These are phyloP conservation scores for Fusarium sp. DNA, from an alignment of 2,329 filamentous ascomycete genomes.

Conservation along the genomic window DNA sequence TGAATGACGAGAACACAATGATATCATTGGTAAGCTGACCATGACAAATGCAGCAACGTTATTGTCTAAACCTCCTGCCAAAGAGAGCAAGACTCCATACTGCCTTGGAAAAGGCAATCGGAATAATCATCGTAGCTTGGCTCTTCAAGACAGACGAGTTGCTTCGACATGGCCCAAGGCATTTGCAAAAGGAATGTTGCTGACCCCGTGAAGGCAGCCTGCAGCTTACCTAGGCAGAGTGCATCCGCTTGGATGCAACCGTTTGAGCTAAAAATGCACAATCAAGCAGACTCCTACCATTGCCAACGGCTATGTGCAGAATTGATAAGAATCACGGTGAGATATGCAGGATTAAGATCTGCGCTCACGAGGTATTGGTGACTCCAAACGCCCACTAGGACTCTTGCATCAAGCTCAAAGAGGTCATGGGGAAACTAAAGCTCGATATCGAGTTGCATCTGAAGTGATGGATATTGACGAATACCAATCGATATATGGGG, in stretches of 20 bases:
- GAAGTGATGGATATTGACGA: conserved; percentile 1
- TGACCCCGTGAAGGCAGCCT: conserved; percentile 4
- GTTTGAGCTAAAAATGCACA: not conserved
- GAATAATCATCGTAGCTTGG: not conserved
- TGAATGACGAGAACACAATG: not conserved
- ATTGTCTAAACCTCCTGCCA: not conserved
- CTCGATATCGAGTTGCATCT: conserved; percentile 16
- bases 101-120: not conserved
- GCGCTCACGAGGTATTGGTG: conserved; percentile 16
- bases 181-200: not conserved
- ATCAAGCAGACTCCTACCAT: not conserved
- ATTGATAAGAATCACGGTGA: conserved; percentile 15
- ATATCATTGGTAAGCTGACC: conserved; percentile 26
- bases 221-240: not conserved
- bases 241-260: conserved; percentile 11
- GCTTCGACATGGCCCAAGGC: not conserved
- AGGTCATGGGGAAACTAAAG: conserved; percentile 29
- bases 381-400: conserved; percentile 12
- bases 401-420: conserved; percentile 4
- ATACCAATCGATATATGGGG: conserved; percentile 15
- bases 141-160: not conserved
- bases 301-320: not conserved
- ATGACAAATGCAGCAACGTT: conserved; percentile 24
- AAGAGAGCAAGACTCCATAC: not conserved
- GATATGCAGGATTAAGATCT: conserved; percentile 26